Conservation (phyloP, 1,284 basidiomycete species). For the Rhodofomes roseus region DNA sequence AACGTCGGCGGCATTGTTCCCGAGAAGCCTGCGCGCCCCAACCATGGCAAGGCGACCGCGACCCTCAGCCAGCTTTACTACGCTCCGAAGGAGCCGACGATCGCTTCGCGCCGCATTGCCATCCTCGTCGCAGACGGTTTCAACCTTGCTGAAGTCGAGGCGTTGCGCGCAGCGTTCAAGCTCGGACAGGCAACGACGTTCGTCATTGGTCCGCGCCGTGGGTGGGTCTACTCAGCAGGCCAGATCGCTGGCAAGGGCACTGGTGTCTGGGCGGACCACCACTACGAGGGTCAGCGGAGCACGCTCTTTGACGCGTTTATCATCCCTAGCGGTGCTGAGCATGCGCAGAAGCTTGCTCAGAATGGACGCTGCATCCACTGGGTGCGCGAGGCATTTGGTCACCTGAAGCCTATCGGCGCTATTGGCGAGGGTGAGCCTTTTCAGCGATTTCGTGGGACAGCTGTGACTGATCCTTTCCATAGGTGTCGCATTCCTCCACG, state of each 20-base stretch:
- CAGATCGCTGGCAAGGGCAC: constrained; percentile 29
- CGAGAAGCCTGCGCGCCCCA: constrained; percentile 40
- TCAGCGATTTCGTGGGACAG: background rate
- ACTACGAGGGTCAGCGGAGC: constrained; percentile 73
- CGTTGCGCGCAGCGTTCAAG: constrained; percentile 50
- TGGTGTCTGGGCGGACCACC: constrained; percentile 57
- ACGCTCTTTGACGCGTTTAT: constrained; percentile 79
- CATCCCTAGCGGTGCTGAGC: constrained; percentile 61
- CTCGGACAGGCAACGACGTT: constrained; percentile 55
- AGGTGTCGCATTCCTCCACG: constrained; percentile 49
- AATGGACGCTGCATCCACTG: constrained; percentile 66
- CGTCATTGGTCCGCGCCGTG: constrained; percentile 68
- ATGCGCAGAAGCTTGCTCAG: constrained; percentile 46
- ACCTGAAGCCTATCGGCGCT: constrained; percentile 75
- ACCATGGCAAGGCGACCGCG: constrained; percentile 53
- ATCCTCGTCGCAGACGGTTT: constrained; percentile 76
- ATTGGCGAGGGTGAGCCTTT: constrained; percentile 54
- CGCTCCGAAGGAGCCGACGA: constrained; percentile 58
- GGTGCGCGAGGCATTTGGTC: constrained; percentile 76
- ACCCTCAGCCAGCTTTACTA: constrained; percentile 62
- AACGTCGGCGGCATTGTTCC: constrained; percentile 61
- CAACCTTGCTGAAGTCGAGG: constrained; percentile 52
- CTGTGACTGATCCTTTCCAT: constrained; percentile 1
- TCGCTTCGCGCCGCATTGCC: constrained; percentile 66
- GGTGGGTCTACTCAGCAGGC: constrained; percentile 46